Conservation (phyloP, 768 basidiomycete genomes). For the Auricularia cornea region DNA sequence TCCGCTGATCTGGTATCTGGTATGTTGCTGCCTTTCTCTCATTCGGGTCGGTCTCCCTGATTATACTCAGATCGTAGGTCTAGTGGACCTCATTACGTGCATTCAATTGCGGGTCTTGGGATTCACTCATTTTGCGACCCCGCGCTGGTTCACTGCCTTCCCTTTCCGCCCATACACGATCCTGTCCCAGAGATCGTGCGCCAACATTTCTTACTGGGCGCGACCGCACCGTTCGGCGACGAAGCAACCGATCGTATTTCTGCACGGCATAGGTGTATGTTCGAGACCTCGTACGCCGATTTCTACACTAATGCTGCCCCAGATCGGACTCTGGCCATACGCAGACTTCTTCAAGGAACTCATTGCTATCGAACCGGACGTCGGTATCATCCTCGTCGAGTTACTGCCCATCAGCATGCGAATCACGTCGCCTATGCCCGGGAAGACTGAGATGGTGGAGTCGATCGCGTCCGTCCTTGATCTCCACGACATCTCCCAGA, state of each 20-base stretch:
- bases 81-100: constrained; percentile 41
- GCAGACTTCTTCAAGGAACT: constrained; percentile 42
- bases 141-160: constrained; percentile 34
- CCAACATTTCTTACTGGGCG: constrained; percentile 39
- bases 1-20: constrained; percentile 58
- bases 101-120: constrained; percentile 33
- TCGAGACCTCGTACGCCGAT: constrained; percentile 3
- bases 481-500: constrained; percentile 27
- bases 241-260: constrained; percentile 49
- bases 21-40: constrained; percentile 25
- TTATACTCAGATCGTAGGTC: no score
- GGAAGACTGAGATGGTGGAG: neutral
- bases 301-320: neutral
- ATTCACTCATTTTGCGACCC: constrained; percentile 44
- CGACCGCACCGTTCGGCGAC: constrained; percentile 39
- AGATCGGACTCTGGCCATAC: constrained; percentile 61
- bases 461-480: constrained; percentile 36
- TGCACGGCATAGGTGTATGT: constrained; percentile 60
- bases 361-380: constrained; percentile 34
- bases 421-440: constrained; percentile 48
- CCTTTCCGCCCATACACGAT: constrained; percentile 43
- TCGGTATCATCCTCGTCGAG: constrained; percentile 53
- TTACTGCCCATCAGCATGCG: constrained; percentile 52
- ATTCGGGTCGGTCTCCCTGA: constrained; percentile 29
- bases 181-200: constrained; percentile 33